Percentiles rank a stretch among this genome's conserved stretches.
Conservation (phyloP, 176 grass and related monocot species). For the barley (Hordeum vulgare) region MorexV3_pseudomolecules_assembly NC_058522.1:161630237-161630736, state of each 20-base stretch:
- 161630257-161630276: conserved; percentile 11
- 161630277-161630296: background rate
- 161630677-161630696: conserved; percentile 3
- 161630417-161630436: background rate
- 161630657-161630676: background rate
- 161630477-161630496: conserved; percentile 15
- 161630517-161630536: background rate
- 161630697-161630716: background rate
- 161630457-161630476: background rate
- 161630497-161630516: background rate
- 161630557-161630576: background rate
- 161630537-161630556: background rate
- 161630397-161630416: conserved; percentile 20
- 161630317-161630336: background rate
- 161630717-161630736: background rate
- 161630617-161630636: background rate
- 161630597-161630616: background rate
- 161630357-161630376: conserved; percentile 20
- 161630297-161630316: conserved; percentile 11
- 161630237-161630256: background rate
- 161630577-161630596: background rate
- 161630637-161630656: conserved; percentile 7
- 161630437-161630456: conserved; percentile 5
- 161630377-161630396: conserved; percentile 10
- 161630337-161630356: conserved; percentile 1